Conservation (phyloP, 176 grass and related monocot genomes). For the Bolboschoenus planiculmis region DNA sequence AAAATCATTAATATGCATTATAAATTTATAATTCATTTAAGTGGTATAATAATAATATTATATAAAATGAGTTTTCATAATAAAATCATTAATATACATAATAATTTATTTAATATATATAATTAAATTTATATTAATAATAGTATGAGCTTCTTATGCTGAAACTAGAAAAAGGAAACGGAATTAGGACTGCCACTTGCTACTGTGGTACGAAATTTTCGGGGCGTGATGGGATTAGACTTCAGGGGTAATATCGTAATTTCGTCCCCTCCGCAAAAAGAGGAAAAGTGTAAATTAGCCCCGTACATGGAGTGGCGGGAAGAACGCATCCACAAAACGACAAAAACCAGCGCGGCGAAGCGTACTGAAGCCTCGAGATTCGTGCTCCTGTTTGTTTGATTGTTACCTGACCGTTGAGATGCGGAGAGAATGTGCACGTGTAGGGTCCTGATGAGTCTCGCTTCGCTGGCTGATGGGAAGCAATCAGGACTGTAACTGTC, state of each 20-base stretch:
- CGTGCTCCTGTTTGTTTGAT: no score
- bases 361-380: neutral
- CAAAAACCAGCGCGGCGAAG: neutral
- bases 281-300: constrained; percentile 5
- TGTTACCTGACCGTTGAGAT: neutral
- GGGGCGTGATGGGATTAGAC: neutral
- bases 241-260: neutral
- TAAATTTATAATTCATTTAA: no score
- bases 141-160: no score
- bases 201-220: neutral
- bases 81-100: no score
- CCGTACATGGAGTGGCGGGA: constrained; percentile 2
- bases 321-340: constrained; percentile 15
- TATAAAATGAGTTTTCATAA: no score
- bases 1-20: no score
- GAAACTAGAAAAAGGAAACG: neutral
- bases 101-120: no score
- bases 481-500: neutral
- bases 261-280: neutral
- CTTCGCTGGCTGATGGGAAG: constrained; percentile 15
- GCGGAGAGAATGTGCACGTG: neutral
- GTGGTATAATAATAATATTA: no score
- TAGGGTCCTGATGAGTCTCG: neutral
- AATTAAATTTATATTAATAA: no score
- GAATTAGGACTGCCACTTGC: neutral